phyloP scores from a whole-genome alignment of 306 rosid genomes.

The cucumber (Cucumis sativus) region Cucumber_9930_V3 NC_026659.2:27019001-27019500 shows the following conservation, averaged over 20 bases:
- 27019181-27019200: constrained; percentile 28
- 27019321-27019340: constrained; percentile 16
- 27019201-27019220: constrained; percentile 40
- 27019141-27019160: constrained; percentile 30
- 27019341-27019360: constrained; percentile 39
- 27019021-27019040: constrained; percentile 18
- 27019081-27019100: constrained; percentile 1
- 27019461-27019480: neutral
- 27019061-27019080: constrained; percentile 5
- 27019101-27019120: constrained; percentile 15
- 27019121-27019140: constrained; percentile 27
- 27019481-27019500: neutral
- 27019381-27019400: constrained; percentile 51
- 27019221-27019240: neutral
- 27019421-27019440: constrained; percentile 22
- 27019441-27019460: neutral
- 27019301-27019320: constrained; percentile 11
- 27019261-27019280: constrained; percentile 63
- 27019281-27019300: constrained; percentile 41
- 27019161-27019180: constrained; percentile 20
- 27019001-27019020: constrained; percentile 40
- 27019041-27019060: neutral
- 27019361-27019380: constrained; percentile 33
- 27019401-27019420: constrained; percentile 57
- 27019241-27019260: neutral